Base-by-base conservation (phyloP, 768 basidiomycete species). In the Russula lepida region DNA sequence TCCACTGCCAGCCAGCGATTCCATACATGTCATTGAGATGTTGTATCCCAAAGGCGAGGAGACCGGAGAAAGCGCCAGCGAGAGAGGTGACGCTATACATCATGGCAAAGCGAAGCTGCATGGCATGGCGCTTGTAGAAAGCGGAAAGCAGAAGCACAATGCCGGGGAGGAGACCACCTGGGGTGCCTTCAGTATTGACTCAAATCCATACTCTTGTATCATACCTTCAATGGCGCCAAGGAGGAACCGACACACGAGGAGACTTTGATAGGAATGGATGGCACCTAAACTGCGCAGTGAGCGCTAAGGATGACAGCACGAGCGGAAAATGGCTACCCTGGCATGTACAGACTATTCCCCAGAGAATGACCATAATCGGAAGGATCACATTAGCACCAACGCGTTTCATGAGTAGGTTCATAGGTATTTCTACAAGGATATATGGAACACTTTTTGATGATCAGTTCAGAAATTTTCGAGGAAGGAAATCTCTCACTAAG, bases 341-440 rank as follows among this genome's bases (percentile, higher is more conserved):
- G 48, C 82, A 73, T 9, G 83, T 76, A 11, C 80, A 77, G 15
- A 84, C 78, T n/a, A 86, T 50, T n/a, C 87, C 87, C 86, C 88
- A 89, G 1, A 81, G 66, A 0, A 80, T 77, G 51, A 87, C 71
- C 78, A 87, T 81, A 1, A 80, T 70, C 0, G 88, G 86, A 68
- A 86, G 76, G 50, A 81, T 71, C 59, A 81, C 76, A n/a, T 84
- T 78, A 1, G 86, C 82, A 3, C 84, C 80, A 48, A 78, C 67
- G 74, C 77, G 58, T 72, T 79, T 68, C 56, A 69, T 56, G 7
- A 71, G 50, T 30, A 68, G 32, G 56, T 71, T 72, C 47, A 67
- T 64, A 33, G 69, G 69, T 12, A 69, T 39, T 43, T 68, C 73
- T 32, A 68, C 66, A 4, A 67, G 23, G 13, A 69, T 66, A 54